phyloP scores from a whole-genome alignment of 1,284 basidiomycete species.

The Melampsora americana region DNA sequence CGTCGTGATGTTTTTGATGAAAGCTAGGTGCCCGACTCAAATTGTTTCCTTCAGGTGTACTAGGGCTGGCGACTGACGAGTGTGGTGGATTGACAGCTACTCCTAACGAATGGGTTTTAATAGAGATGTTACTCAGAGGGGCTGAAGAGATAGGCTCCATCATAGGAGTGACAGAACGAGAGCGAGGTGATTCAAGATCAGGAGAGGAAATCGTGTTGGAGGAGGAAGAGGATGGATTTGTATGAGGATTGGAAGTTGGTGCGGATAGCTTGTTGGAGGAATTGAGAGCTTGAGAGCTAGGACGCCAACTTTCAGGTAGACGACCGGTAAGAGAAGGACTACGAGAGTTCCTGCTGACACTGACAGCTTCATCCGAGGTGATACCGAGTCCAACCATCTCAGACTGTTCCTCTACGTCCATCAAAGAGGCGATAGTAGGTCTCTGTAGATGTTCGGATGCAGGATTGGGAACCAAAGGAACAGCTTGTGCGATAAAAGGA shows the following conservation, averaged over 20 bases:
- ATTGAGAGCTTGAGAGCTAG: background rate
- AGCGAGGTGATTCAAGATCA: too few relatives aligned
- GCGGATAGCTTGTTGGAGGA: slow-evolving; percentile 13
- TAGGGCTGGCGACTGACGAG: background rate
- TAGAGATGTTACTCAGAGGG: slow-evolving; percentile 1
- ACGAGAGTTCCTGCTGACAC: slow-evolving; percentile 4
- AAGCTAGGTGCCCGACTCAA: too few relatives aligned
- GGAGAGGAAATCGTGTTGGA: slow-evolving; percentile 13
- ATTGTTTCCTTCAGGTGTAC: background rate
- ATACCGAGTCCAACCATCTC: slow-evolving; percentile 45
- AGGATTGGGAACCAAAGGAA: background rate
- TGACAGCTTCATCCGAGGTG: slow-evolving; percentile 52
- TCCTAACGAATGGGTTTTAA: background rate
- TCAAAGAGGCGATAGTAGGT: slow-evolving; percentile 29
- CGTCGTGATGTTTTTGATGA: too few relatives aligned
- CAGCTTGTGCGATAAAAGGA: background rate
- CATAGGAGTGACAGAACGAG: too few relatives aligned
- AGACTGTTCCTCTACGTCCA: slow-evolving; percentile 55
- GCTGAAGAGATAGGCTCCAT: too few relatives aligned
- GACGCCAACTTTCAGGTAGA: background rate
- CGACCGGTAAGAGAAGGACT: slow-evolving; percentile 11
- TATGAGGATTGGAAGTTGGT: slow-evolving; percentile 20
- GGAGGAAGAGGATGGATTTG: background rate
- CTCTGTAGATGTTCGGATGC: background rate
- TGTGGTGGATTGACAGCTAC: background rate